A percentile compares a stretch with the other conserved stretches of the same genome.
Conservation (phyloP, 2,329 filamentous ascomycete species). For the Cercospora nicotianae region DNA sequence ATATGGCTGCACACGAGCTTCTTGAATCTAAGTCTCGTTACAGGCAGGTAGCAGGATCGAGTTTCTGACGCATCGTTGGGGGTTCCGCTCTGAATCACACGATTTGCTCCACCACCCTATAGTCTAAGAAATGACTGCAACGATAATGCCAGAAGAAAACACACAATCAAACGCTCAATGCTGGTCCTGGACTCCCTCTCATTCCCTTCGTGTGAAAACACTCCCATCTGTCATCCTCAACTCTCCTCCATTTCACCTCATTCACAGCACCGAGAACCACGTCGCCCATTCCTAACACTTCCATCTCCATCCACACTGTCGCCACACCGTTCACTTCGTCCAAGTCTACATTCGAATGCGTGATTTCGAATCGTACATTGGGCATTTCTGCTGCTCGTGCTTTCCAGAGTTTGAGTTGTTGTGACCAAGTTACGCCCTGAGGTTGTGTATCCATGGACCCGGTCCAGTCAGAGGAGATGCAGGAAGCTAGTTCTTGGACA, state of each 20-base stretch:
- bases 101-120: neutral
- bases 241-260: slow-evolving; percentile 4
- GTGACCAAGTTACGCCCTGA: neutral
- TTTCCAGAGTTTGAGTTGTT: slow-evolving; percentile 10
- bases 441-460: slow-evolving; percentile 17
- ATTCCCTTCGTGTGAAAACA: slow-evolving; percentile 7
- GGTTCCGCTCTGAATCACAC: neutral
- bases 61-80: neutral
- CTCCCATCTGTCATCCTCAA: neutral
- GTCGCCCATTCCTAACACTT: slow-evolving; percentile 11
- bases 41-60: neutral
- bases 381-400: slow-evolving; percentile 1
- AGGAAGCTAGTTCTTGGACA: neutral
- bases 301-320: slow-evolving; percentile 12
- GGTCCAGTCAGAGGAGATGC: slow-evolving; percentile 8
- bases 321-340: slow-evolving; percentile 11
- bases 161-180: neutral
- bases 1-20: neutral
- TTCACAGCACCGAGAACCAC: neutral
- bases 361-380: slow-evolving; percentile 7
- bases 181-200: slow-evolving; percentile 6
- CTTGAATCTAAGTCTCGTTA: neutral
- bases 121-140: neutral
- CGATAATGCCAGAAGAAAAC: neutral
- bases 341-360: slow-evolving; percentile 3